These are phyloP conservation scores for Claviceps africana DNA, from an alignment of 2,329 filamentous ascomycete genomes.

Conservation along the genomic window DNA sequence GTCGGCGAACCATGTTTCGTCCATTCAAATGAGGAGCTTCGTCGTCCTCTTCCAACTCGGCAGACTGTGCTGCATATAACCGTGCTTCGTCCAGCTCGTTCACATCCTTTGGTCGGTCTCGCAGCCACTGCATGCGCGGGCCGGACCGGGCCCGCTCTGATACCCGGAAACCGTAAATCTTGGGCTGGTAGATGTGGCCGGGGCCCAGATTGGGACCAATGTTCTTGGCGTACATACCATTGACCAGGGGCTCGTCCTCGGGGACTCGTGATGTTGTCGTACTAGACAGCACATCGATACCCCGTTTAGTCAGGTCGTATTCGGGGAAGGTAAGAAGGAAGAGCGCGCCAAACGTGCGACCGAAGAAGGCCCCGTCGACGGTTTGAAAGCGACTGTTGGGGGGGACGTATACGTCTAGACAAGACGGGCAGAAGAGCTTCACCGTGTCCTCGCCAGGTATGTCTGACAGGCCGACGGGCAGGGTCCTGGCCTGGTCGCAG, in stretches of 20 bases:
- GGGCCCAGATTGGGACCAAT: slow-evolving; percentile 75
- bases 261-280: slow-evolving; percentile 19
- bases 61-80: slow-evolving; percentile 36
- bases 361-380: slow-evolving; percentile 95
- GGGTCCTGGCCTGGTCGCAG: slow-evolving; percentile 77
- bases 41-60: slow-evolving; percentile 46
- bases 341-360: slow-evolving; percentile 88
- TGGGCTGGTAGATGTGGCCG: slow-evolving; percentile 80
- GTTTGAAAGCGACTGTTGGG: slow-evolving; percentile 96
- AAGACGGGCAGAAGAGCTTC: slow-evolving; percentile 95
- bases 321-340: slow-evolving; percentile 99
- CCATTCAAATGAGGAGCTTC: slow-evolving; percentile 32
- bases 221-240: slow-evolving; percentile 77
- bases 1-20: slow-evolving; percentile 27
- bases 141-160: slow-evolving; percentile 81
- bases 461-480: slow-evolving; percentile 88
- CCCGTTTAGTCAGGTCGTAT: slow-evolving; percentile 69
- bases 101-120: slow-evolving; percentile 67
- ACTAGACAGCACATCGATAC: slow-evolving; percentile 40
- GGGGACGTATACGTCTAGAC: slow-evolving; percentile 91
- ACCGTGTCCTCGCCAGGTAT: slow-evolving; percentile 94
- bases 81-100: slow-evolving; percentile 72
- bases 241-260: slow-evolving; percentile 46
- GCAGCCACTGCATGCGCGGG: slow-evolving; percentile 92
- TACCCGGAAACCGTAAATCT: slow-evolving; percentile 92